Evolutionary conservation across 164 flowering plant genomes (phyloP).

Genomic region (Umbellularia californica): DNA sequence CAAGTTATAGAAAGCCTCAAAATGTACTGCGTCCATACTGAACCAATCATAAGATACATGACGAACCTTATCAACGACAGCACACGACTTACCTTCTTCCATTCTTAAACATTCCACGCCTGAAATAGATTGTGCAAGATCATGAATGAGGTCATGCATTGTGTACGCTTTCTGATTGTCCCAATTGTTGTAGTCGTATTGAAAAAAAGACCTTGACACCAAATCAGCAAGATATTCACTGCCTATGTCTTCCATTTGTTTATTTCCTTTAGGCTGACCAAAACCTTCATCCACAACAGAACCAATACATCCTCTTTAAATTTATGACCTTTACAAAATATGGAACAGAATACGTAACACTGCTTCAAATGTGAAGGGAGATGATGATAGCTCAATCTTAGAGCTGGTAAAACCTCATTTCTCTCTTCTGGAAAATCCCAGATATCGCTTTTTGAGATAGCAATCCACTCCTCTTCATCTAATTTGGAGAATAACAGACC

Average conservation of each 20-base stretch:
- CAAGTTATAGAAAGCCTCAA: neutral
- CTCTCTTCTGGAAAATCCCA: constrained; percentile 10
- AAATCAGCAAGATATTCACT: constrained; percentile 4
- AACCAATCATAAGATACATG: neutral
- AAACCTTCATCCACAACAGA: constrained; percentile 14
- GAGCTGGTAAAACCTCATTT: constrained; percentile 2
- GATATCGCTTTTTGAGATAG: constrained; percentile 3
- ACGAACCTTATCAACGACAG: neutral
- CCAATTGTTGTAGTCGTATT: neutral
- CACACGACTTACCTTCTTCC: neutral
- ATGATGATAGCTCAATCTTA: constrained; percentile 14
- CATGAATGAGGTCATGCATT: constrained; percentile 16
- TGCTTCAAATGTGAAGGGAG: constrained; percentile 10
- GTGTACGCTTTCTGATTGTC: neutral
- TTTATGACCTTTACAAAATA: constrained; percentile 9
- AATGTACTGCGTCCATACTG: neutral
- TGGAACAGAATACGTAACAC: constrained; percentile 12
- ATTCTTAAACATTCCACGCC: neutral
- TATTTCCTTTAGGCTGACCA: neutral
- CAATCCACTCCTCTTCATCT: constrained; percentile 7
- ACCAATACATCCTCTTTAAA: constrained; percentile 9
- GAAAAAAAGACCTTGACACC: constrained; percentile 12
- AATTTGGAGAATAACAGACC: constrained; percentile 2
- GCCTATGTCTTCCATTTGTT: constrained; percentile 9
- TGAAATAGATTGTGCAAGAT: neutral